Evolutionary conservation across 495 filamentous ascomycete genomes (phyloP).

Genomic region (Pseudomonodictys pantanalensis): DNA sequence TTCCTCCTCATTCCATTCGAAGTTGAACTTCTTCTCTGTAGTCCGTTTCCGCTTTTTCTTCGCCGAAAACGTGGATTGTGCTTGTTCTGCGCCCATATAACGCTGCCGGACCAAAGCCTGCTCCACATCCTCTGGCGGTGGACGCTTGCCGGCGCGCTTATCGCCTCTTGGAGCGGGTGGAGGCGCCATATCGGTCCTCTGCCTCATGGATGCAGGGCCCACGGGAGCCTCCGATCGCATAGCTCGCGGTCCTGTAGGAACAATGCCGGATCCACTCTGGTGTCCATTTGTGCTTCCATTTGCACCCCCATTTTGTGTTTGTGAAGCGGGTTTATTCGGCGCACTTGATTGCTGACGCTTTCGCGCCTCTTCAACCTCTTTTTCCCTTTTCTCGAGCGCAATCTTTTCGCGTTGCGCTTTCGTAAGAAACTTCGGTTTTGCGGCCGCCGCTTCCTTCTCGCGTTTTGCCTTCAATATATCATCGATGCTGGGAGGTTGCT

Average conservation of each 20-base stretch:
- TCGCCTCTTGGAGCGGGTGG: constrained; percentile 50
- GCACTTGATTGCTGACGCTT: constrained; percentile 45
- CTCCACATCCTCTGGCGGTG: constrained; percentile 69
- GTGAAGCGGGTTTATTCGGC: constrained; percentile 7
- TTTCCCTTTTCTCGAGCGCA: constrained; percentile 77
- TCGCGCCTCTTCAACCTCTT: constrained; percentile 72
- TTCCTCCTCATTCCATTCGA: constrained; percentile 96
- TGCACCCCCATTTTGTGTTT: constrained; percentile 2
- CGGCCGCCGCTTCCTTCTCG: constrained; percentile 71
- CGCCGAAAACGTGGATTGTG: constrained; percentile 84
- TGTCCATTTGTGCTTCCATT: too few relatives aligned
- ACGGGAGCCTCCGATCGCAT: constrained; percentile 61
- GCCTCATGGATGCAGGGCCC: constrained; percentile 55
- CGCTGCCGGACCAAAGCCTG: constrained; percentile 72
- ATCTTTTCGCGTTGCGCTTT: constrained; percentile 85
- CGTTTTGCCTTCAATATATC: constrained; percentile 75
- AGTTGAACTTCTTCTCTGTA: constrained; percentile 97
- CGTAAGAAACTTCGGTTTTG: constrained; percentile 87
- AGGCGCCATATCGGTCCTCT: constrained; percentile 53
- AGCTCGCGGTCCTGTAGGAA: constrained; percentile 79
- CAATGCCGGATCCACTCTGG: constrained; percentile 27
- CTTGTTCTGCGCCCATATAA: constrained; percentile 91
- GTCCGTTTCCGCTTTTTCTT: constrained; percentile 95
- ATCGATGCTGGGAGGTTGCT: constrained; percentile 68
- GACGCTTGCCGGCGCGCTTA: constrained; percentile 49